These are phyloP conservation scores for Termitomyces sp. DNA, from an alignment of 768 basidiomycete species.

Conservation along the genomic window DNA sequence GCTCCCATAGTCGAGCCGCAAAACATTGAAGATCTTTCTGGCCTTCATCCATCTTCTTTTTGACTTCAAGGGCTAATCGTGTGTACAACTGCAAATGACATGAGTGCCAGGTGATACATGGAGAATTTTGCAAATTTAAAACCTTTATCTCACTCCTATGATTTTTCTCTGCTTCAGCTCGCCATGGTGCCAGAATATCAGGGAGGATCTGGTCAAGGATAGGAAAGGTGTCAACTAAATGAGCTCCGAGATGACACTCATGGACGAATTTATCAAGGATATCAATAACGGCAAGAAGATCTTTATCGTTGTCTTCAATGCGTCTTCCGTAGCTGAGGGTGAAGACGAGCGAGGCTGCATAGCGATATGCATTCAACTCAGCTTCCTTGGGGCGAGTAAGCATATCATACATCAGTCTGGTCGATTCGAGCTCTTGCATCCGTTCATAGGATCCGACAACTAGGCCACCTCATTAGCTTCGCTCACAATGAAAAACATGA, in stretches of 20 bases:
- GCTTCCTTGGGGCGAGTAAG: conserved; percentile 1
- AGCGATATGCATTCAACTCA: conserved; percentile 9
- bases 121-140: background rate
- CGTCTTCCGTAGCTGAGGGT: conserved; percentile 18
- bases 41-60: too few relatives aligned
- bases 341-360: conserved; percentile 15
- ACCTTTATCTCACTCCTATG: conserved; percentile 9
- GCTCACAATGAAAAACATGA: too few relatives aligned
- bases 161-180: background rate
- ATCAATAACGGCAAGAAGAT: conserved; percentile 15
- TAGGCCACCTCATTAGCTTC: background rate
- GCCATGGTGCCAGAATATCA: conserved; percentile 8
- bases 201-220: conserved; percentile 9
- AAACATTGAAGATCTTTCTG: conserved; percentile 5
- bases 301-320: conserved; percentile 16
- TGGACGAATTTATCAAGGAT: conserved; percentile 18
- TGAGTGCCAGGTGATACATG: background rate
- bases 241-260: conserved; percentile 15
- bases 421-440: background rate
- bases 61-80: too few relatives aligned
- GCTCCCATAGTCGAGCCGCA: conserved; percentile 9
- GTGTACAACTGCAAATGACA: conserved; percentile 13
- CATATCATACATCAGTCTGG: conserved; percentile 8
- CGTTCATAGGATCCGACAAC: too few relatives aligned
- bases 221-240: conserved; percentile 11